Evolutionary conservation across 495 filamentous ascomycete genomes (phyloP).

Genomic region (Aspergillus mulundensis): DNA sequence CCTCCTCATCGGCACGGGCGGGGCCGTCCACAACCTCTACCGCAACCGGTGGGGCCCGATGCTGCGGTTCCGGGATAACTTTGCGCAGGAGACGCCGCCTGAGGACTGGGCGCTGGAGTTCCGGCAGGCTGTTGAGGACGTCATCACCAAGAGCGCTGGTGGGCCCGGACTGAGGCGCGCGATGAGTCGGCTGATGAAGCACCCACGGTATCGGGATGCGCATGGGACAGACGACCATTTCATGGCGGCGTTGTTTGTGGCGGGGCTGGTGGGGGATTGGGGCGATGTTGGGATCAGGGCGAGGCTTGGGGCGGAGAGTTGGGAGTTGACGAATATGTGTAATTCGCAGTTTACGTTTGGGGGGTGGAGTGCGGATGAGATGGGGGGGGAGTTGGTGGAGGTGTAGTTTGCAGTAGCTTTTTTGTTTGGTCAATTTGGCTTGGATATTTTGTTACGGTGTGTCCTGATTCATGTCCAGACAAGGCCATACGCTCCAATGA

Average conservation of each 20-base stretch:
- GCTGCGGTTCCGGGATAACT: conserved; percentile 56
- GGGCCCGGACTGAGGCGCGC: conserved; percentile 41
- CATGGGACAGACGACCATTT: conserved; percentile 64
- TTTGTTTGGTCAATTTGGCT: too few species aligned
- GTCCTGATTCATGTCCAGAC: too few species aligned
- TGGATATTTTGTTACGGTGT: too few species aligned
- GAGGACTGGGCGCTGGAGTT: conserved; percentile 56
- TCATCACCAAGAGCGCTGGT: conserved; percentile 42
- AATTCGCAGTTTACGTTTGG: conserved; percentile 56
- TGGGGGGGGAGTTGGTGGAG: too few species aligned
- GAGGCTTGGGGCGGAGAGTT: conserved; percentile 51
- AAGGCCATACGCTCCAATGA: too few species aligned
- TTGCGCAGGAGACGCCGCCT: conserved; percentile 52
- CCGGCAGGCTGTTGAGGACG: conserved; percentile 55
- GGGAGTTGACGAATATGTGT: conserved; percentile 64
- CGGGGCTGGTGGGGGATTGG: conserved; percentile 46
- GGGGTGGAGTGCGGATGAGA: conserved; percentile 12
- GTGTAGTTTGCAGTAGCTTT: too few species aligned
- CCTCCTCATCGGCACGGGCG: conserved; percentile 57
- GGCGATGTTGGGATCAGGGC: conserved; percentile 43
- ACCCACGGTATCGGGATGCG: conserved; percentile 55
- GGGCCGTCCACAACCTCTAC: conserved; percentile 62
- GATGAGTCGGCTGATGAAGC: conserved; percentile 57
- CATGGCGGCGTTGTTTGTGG: conserved; percentile 55
- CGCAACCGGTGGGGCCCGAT: conserved; percentile 59